Percentiles rank a stretch among this genome's conserved stretches.
These are phyloP conservation scores for Eimeria acervulina DNA, from an alignment of 169 alveolate genomes.

Conservation along the genomic window DNA sequence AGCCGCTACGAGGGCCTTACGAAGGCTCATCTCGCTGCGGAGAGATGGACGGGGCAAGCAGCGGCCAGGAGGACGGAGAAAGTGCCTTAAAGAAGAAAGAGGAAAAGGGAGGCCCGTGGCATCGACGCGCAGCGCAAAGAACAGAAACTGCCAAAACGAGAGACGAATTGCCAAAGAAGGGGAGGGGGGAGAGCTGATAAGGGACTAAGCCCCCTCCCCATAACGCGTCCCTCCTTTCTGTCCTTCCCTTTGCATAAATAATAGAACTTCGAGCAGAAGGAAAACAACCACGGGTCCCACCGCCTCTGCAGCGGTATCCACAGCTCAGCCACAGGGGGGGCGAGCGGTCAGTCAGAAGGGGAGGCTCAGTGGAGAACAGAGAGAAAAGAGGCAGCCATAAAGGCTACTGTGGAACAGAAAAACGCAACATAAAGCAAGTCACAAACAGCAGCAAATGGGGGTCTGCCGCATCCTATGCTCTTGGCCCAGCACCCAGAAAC, in stretches of 20 bases:
- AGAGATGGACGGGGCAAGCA: not conserved
- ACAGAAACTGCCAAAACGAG: not conserved
- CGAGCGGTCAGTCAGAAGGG: constrained; percentile 60
- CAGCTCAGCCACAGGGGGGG: constrained; percentile 77
- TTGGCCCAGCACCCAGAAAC: constrained; percentile 47
- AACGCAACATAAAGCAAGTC: constrained; percentile 20
- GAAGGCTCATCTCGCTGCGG: constrained; percentile 68
- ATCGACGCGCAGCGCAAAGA: constrained; percentile 16
- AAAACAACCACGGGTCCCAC: constrained; percentile 26
- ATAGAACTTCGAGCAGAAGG: not conserved
- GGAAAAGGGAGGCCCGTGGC: not conserved
- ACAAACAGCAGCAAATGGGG: not conserved
- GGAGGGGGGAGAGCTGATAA: constrained; percentile 71
- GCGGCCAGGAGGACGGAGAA: not conserved
- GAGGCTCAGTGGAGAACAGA: constrained; percentile 6
- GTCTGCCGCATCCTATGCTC: constrained; percentile 8
- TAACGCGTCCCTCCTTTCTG: constrained; percentile 61
- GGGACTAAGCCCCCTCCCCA: constrained; percentile 77
- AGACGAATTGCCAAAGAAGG: constrained; percentile 47
- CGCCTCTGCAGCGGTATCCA: constrained; percentile 59
- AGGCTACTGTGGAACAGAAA: constrained; percentile 24
- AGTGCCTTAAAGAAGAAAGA: not conserved
- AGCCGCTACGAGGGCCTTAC: constrained; percentile 29
- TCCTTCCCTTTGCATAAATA: constrained; percentile 42
- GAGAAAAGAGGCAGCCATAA: constrained; percentile 37